These are phyloP conservation scores for Hypomontagnella submonticulosa DNA, from an alignment of 495 filamentous ascomycete genomes.

Conservation along the genomic window DNA sequence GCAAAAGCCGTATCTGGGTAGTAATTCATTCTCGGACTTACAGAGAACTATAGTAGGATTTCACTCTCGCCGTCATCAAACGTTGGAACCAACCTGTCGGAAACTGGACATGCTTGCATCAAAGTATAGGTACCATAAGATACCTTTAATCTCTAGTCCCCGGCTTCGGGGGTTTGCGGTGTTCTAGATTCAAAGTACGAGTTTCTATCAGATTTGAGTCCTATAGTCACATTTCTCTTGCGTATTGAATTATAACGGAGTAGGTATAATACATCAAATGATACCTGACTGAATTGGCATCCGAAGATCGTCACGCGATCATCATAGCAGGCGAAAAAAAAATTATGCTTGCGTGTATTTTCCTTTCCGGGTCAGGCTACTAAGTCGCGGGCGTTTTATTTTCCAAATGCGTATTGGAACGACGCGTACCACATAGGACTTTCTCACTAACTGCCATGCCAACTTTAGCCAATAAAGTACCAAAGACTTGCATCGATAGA, in stretches of 20 bases:
- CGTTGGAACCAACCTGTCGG: constrained; percentile 33
- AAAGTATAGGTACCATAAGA: constrained; percentile 33
- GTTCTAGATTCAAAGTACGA: constrained; percentile 32
- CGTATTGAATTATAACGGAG: constrained; percentile 11
- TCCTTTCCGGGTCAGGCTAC: constrained; percentile 28
- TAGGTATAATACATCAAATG: constrained; percentile 10
- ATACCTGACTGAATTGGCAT: constrained; percentile 26
- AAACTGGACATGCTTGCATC: constrained; percentile 16
- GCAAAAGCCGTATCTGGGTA: constrained; percentile 1
- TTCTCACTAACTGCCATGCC: constrained; percentile 18
- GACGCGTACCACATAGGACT: constrained; percentile 12
- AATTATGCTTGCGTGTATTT: constrained; percentile 1
- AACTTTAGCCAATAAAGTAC: constrained; percentile 2
- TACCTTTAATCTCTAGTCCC: constrained; percentile 26
- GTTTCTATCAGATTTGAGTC: constrained; percentile 26
- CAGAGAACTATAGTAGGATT: constrained; percentile 4
- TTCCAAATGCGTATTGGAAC: constrained; percentile 6
- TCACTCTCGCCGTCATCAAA: neutral
- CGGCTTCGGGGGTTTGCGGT: constrained; percentile 32
- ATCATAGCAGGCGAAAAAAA: constrained; percentile 3
- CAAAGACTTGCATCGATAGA: constrained; percentile 7
- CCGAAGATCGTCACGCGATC: constrained; percentile 36
- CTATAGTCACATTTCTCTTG: constrained; percentile 16
- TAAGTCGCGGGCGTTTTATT: constrained; percentile 11
- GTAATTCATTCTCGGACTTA: constrained; percentile 4